Base-by-base conservation (phyloP, 371 early-diverging fungal genomes). In the Phascolomyces articulosus region DNA sequence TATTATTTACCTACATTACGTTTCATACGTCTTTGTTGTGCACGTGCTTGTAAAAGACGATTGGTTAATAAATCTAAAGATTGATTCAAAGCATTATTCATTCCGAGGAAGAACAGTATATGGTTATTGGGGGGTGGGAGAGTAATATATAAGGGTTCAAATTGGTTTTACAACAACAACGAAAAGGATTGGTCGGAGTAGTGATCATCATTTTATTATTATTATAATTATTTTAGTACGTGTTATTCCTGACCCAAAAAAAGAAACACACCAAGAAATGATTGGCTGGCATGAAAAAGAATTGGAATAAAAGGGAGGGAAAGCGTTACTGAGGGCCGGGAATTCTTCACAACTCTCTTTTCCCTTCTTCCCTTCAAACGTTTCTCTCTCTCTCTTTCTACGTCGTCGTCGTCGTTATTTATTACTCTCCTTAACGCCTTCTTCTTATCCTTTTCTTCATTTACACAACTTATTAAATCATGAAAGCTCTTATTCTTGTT, bases 401-500 rank as follows among this genome's bases (percentile, higher is more conserved):
- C n/a, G n/a, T n/a, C n/a, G n/a, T n/a, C n/a, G n/a, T n/a, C n/a
- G n/a, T n/a, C n/a, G n/a, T n/a, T 13, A 4, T 24, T n/a, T 26
- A 44, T n/a, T 59, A 59, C 60, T 59, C 60, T 59, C 60, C 60
- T 59, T 59, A 23, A 15, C 20, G 2, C 23, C 51, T 11, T 51
- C 26, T 24, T 51, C 24, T 10, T 51, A 10, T 51, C 4, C 15
- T 7, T 44, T n/a, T 4, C 44, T 13, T 40, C 60, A 7, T 3
- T 2, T 27, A 40, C 9, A 26, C 44, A 59, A 40, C 47, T 16
- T 41, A 29, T 58, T 24, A 18, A 40, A 28, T 26, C 7, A 95
- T 96, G 96, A 98, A 97, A 82, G 99, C 99, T 66, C 90, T 99
- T 67, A 97, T 99, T 87, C 95, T 99, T 64, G 99, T 98, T 74